Evolutionary conservation across 805 yeast genomes (phyloP).

Genomic region (Kuraishia capsulata): DNA sequence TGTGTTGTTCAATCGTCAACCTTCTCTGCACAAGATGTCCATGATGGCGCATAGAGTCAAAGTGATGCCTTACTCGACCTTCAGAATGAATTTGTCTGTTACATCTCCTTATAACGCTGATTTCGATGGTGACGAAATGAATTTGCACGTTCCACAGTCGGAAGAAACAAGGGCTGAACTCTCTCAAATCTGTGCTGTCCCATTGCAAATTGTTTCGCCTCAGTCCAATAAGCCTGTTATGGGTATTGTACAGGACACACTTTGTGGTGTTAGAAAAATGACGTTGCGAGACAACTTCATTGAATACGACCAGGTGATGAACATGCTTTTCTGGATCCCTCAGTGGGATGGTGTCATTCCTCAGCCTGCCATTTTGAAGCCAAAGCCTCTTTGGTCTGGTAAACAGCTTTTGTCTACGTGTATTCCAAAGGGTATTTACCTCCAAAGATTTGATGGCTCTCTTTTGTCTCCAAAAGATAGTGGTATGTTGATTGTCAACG

Average conservation of each 20-base stretch:
- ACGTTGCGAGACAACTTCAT: conserved; percentile 84
- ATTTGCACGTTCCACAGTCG: conserved; percentile 97
- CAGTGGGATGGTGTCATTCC: conserved; percentile 98
- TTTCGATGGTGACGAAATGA: conserved; percentile 99
- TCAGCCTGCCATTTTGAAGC: conserved; percentile 87
- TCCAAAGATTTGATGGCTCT: conserved; percentile 87
- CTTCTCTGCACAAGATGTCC: conserved; percentile 98
- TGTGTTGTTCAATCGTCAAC: conserved; percentile 97
- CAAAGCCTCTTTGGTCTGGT: conserved; percentile 97
- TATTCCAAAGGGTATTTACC: conserved; percentile 91
- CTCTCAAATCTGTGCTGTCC: conserved; percentile 93
- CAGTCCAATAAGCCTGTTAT: conserved; percentile 98
- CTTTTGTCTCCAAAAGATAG: conserved; percentile 80
- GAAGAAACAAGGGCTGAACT: conserved; percentile 97
- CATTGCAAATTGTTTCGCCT: conserved; percentile 95
- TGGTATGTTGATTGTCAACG: conserved; percentile 93
- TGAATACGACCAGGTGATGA: conserved; percentile 92
- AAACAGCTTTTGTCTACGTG: conserved; percentile 89
- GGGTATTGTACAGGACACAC: conserved; percentile 99
- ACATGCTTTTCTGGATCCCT: conserved; percentile 95
- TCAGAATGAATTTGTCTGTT: conserved; percentile 91
- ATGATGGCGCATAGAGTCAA: conserved; percentile 99
- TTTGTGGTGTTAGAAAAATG: conserved; percentile 95
- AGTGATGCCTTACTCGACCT: conserved; percentile 98
- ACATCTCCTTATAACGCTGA: conserved; percentile 99